Evolutionary conservation across 1,284 basidiomycete genomes (phyloP).

Genomic region (Sanghuangporus sanghuang): DNA sequence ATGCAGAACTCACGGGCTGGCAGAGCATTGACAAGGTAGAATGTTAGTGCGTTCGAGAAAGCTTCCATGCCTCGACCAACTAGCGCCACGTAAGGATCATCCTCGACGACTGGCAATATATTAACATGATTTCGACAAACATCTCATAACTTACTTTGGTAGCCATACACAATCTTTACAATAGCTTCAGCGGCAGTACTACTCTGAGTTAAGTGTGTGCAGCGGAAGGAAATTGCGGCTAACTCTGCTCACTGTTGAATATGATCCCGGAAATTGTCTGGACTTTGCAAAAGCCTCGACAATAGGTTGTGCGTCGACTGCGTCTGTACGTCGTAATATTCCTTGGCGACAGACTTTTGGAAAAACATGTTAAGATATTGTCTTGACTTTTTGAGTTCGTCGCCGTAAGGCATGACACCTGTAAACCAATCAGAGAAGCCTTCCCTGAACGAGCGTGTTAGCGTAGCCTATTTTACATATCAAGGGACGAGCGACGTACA

Average conservation of each 20-base stretch:
- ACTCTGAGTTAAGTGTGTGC: not conserved
- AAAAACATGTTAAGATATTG: conserved; percentile 24
- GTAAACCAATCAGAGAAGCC: conserved; percentile 6
- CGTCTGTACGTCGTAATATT: conserved; percentile 14
- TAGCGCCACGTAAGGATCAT: conserved; percentile 18
- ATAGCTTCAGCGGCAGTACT: conserved; percentile 6
- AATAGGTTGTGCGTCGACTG: not conserved
- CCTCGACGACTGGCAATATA: not conserved
- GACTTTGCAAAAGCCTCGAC: not conserved
- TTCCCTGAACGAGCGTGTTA: not conserved
- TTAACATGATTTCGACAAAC: not conserved
- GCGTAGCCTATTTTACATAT: not conserved
- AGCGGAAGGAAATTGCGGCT: not conserved
- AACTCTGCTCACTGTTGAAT: not conserved
- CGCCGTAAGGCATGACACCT: conserved; percentile 22
- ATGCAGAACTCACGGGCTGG: not conserved
- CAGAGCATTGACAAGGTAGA: conserved; percentile 8
- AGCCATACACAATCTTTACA: conserved; percentile 8
- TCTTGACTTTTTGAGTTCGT: conserved; percentile 22
- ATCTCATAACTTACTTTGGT: conserved; percentile 1
- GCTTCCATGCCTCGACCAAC: conserved; percentile 12
- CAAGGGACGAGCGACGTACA: not conserved
- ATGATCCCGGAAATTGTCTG: not conserved
- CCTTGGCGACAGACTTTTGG: conserved; percentile 14
- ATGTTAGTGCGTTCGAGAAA: not conserved